Evolutionary conservation across 768 basidiomycete species (phyloP).

Genomic region (Termitomyces heimii): DNA sequence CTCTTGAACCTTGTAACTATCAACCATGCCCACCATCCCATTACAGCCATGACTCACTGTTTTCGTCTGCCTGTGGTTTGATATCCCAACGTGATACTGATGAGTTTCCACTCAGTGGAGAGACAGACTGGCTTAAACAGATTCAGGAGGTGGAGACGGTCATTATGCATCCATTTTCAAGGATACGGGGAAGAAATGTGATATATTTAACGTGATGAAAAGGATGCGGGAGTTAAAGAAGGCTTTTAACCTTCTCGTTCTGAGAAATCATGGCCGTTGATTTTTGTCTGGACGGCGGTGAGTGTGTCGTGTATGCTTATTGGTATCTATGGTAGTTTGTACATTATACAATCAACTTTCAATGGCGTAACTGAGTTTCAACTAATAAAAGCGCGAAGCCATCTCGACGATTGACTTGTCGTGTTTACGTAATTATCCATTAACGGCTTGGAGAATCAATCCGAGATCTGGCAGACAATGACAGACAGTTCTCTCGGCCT

Average conservation of each 20-base stretch:
- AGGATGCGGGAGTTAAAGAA: constrained; percentile 10
- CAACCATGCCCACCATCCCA: not conserved
- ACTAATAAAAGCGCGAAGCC: no score
- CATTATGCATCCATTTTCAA: constrained; percentile 14
- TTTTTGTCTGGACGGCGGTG: not conserved
- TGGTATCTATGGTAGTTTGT: not conserved
- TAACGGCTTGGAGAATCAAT: not conserved
- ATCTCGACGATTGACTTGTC: no score
- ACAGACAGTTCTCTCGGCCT: not conserved
- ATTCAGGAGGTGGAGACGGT: constrained; percentile 18
- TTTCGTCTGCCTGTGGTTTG: constrained; percentile 19
- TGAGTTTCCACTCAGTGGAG: constrained; percentile 55
- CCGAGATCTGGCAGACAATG: not conserved
- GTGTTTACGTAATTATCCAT: no score
- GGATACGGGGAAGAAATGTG: constrained; percentile 11
- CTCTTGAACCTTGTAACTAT: constrained; percentile 15
- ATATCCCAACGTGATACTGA: constrained; percentile 8
- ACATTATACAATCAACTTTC: not conserved
- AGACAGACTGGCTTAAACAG: constrained; percentile 55
- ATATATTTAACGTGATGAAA: constrained; percentile 4
- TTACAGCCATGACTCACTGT: not conserved
- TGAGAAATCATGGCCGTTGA: not conserved
- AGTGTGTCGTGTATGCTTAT: not conserved
- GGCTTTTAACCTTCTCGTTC: constrained; percentile 25
- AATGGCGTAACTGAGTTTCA: no score